Evolutionary conservation across 306 rosid species (phyloP).

Genomic region (Herpetospermum pedunculosum): DNA sequence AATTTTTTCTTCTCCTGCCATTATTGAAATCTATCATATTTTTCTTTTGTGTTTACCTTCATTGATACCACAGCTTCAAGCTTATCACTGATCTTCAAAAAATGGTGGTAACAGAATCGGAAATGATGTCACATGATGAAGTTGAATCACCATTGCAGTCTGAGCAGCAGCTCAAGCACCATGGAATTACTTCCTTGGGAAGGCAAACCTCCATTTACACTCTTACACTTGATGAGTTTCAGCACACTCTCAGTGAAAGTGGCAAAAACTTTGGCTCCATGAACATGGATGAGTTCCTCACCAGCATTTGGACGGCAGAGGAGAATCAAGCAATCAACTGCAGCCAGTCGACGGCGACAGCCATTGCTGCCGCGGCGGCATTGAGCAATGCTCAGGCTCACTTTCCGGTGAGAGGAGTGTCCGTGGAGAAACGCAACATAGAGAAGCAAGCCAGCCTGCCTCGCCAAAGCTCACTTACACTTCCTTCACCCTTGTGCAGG

Average conservation of each 20-base stretch:
- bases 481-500: slow-evolving; percentile 61
- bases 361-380: background rate
- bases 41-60: background rate
- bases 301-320: slow-evolving; percentile 82
- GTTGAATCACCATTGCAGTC: slow-evolving; percentile 28
- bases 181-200: slow-evolving; percentile 37
- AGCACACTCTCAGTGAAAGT: slow-evolving; percentile 51
- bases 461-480: slow-evolving; percentile 60
- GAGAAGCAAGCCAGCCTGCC: slow-evolving; percentile 46
- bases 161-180: slow-evolving; percentile 20
- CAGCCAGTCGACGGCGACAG: background rate
- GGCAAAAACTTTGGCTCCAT: slow-evolving; percentile 84
- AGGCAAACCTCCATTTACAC: slow-evolving; percentile 76
- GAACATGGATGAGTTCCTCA: slow-evolving; percentile 97
- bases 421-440: slow-evolving; percentile 17
- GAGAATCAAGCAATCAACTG: slow-evolving; percentile 42
- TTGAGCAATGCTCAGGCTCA: background rate
- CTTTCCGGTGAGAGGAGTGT: background rate
- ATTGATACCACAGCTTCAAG: background rate
- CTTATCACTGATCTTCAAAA: background rate
- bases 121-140: slow-evolving; percentile 28
- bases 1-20: background rate
- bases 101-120: slow-evolving; percentile 40
- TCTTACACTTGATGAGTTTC: slow-evolving; percentile 82
- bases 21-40: background rate